Percentiles rank a stretch among this genome's conserved stretches.
Evolutionary conservation across 305 asterid genomes (phyloP).

Genomic region (Stenogyne calaminthoides): DNA sequence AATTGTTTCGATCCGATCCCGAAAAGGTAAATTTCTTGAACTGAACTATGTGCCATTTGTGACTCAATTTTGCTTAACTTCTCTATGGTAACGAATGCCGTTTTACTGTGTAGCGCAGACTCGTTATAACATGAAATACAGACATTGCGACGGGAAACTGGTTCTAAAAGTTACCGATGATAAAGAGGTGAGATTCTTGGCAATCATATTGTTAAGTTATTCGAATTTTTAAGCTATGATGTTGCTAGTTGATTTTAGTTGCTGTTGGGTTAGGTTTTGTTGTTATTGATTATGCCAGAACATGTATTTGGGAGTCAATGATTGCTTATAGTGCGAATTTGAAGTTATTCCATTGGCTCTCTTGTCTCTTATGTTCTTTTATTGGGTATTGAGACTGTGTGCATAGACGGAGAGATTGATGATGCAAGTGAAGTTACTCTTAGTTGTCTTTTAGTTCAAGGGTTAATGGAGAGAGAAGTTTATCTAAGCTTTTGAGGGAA

Average conservation of each 20-base stretch:
- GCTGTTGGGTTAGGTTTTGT: not conserved
- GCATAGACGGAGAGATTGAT: not conserved
- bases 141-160: conserved; percentile 90
- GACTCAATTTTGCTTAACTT: not conserved
- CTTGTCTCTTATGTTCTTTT: not conserved
- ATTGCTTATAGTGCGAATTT: not conserved
- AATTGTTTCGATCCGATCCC: conserved; percentile 78
- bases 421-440: not conserved
- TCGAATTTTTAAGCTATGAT: not conserved
- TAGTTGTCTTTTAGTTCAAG: not conserved
- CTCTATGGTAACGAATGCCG: not conserved
- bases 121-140: conserved; percentile 83
- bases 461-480: not conserved
- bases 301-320: not conserved
- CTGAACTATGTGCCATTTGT: not conserved
- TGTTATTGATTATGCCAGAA: conserved; percentile 4
- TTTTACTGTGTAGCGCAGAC: conserved; percentile 50
- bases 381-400: not conserved
- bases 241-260: not conserved
- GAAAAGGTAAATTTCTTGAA: conserved; percentile 47
- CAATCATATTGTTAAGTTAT: not conserved
- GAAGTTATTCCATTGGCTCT: not conserved
- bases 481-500: conserved; percentile 7
- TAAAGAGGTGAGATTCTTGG: conserved; percentile 56
- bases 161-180: conserved; percentile 89